Evolutionary conservation across 441 rosid genomes (phyloP), one percentile per base, ranked within the genome.

Genomic region (Cnidoscolus chayamansa): DNA sequence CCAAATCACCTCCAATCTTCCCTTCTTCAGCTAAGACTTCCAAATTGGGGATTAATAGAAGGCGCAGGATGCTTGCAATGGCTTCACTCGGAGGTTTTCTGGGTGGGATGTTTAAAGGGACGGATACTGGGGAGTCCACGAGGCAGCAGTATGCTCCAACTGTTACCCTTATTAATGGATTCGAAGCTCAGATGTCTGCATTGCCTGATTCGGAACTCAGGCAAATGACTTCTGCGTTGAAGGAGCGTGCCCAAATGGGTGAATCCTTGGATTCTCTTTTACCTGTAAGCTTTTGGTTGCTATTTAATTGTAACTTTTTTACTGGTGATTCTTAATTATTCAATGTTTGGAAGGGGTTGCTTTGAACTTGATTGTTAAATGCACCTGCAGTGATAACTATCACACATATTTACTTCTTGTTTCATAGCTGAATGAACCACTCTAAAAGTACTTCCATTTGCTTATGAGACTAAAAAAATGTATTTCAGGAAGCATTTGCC

Each of bases 241-340:
- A 85, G 86, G 86, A 87, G 69, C 93, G 97, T 16, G 96, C 90
- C 71, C 86, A 69, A 61, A 67, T 66, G 65, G 97, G 97, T 76
- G 97, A 92, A 83, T 84, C 96, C 60, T 73, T 94, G 88, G 96
- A 92, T 83, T 86, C 95, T 56, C 87, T 94, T 77, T 81, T 94
- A 13, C 97, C 98, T 73, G 97, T 94, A 74, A 81, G 86, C 63
- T 65, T 19, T 11, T 32, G 9, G 32, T 63, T 47, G 11, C 20
- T 54, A 4, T 62, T 17, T 4, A 8, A 31, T 4, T 19, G 19
- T n/a, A 16, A 54, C 3, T 10, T 11, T 20, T 16, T 12, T 31
- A 20, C n/a, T 45, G 17, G 50, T 56, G 9, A 50, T 5, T 54
- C 40, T 43, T 1, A 32, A 13, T 37, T 63, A 20, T 63, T 54